Evolutionary conservation across 2,329 filamentous ascomycete species (phyloP), one percentile per base, ranked within the genome.

Genomic region (Penicillium sp.): DNA sequence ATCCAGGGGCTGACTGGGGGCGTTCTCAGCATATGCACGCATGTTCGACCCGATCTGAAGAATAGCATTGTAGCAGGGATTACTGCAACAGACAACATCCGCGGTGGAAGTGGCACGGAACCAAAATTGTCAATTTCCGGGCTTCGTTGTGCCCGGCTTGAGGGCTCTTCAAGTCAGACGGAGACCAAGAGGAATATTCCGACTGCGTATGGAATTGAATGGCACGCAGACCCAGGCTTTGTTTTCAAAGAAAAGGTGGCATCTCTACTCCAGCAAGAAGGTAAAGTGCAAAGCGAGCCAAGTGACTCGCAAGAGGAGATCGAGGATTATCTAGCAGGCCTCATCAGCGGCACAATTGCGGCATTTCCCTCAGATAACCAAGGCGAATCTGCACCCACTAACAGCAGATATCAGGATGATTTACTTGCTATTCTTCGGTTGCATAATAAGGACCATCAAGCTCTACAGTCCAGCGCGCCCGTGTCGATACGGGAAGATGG

Each of bases 211-310:
- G 54, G 49, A 0, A 49, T 70, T 13, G 56, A 66, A 24, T 70
- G 69, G 69, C 59, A 58, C 10, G 36, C 56, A 2, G 67, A 70
- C 51, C 57, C 65, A 0, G 56, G 36, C 22, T 61, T 69, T 3
- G 35, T 69, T 37, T 39, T 52, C 2, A 19, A 3, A 6, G 19
- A 46, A 0, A 40, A 52, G n/a, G 33, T 27, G 0, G 36, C 47
- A 4, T 24, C 40, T 4, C 4, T 59, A 6, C 47, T 61, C 7
- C 13, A 18, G 2, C 24, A 47, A 4, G 4, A 50, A 9, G 3
- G 27, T 36, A 7, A 10, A 9, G 2, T 4, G 18, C 22, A 3
- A 10, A 9, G 13, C 13, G 19, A 50, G 13, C n/a, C 16, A 4
- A 7, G 14, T 1, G 4, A 7, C 3, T 19, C 7, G 5, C 50